Evolutionary conservation across 192 early-diverging fungal genomes (phyloP), one percentile per base, ranked within the genome.

Genomic region (Phlyctochytrium bullatum): DNA sequence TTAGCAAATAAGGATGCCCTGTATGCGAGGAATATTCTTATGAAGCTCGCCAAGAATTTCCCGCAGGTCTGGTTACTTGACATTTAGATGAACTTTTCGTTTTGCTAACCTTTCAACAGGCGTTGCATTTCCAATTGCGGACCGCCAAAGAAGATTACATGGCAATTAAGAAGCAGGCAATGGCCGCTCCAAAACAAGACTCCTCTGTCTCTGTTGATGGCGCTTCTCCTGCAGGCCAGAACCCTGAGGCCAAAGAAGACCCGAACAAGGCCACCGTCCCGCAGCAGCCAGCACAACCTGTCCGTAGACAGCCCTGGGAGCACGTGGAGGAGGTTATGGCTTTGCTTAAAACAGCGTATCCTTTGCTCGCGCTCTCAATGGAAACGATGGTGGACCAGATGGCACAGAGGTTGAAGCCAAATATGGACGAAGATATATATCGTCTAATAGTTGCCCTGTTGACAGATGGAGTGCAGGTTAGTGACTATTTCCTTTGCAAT

Each of bases 361-460:
- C 98, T 27, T 83, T 98, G 50, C 80, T 98, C 32, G 90, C 93
- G 1, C 73, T 98, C 47, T 92, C 96, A 16, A 96, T 99, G 90
- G 96, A 99, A 80, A 94, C 91, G 0, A 98, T 99, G 93, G 90
- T 95, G 3, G 95, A 99, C 72, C 95, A 98, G 77, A 94, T 99
- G n/a, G 88, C 92, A 47, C 86, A 90, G 64, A 83, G 92, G 2
- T 77, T 99, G 54, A 98, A 98, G 73, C 95, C 95, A 1, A 88
- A 89, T 6, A 88, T 93, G 0, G 95, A 98, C 73, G 96, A 99
- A 72, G 98, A 99, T 64, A 97, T 98, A 61, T 98, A 99, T 65
- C 85, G 98, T 16, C 75, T 98, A 60, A 92, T 97, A 64, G 91
- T 92, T 24, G 94, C 94, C 3, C 78, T 98, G 24, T 84, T 96